Evolutionary conservation across 805 yeast species (phyloP).

Genomic region (Nakazawaea laoshanensis): DNA sequence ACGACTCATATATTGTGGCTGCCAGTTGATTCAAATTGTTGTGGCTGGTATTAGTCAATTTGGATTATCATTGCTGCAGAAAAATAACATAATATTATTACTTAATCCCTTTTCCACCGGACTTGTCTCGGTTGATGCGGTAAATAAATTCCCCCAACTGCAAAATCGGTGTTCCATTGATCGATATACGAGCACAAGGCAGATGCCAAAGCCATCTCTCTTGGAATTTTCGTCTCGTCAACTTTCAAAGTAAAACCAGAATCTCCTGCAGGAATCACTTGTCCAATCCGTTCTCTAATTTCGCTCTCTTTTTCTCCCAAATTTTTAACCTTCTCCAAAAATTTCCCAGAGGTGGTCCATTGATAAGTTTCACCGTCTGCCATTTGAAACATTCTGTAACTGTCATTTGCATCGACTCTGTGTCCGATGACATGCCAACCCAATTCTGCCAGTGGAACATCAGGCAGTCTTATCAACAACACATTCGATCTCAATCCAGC

Average conservation of each 20-base stretch:
- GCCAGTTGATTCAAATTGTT: too few relatives aligned
- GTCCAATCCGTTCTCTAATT: conserved; percentile 55
- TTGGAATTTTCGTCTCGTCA: conserved; percentile 46
- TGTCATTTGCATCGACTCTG: conserved; percentile 51
- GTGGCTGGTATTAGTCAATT: too few relatives aligned
- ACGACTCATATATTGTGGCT: too few relatives aligned
- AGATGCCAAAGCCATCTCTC: conserved; percentile 49
- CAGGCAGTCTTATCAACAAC: conserved; percentile 42
- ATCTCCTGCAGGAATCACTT: conserved; percentile 42
- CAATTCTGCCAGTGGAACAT: conserved; percentile 41
- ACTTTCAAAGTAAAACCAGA: conserved; percentile 47
- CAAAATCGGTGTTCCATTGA: conserved; percentile 56
- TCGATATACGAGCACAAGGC: conserved; percentile 56
- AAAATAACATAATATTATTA: neutral
- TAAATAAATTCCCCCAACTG: conserved; percentile 58
- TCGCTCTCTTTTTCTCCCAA: conserved; percentile 59
- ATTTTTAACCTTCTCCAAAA: conserved; percentile 48
- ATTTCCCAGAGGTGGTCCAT: conserved; percentile 56
- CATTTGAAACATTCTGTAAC: conserved; percentile 51
- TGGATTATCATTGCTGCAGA: neutral
- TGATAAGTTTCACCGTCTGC: conserved; percentile 55
- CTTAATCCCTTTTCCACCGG: conserved; percentile 48
- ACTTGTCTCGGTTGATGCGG: conserved; percentile 40
- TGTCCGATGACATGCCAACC: conserved; percentile 60
- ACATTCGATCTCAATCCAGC: conserved; percentile 58